A percentile compares a stretch with the other conserved stretches of the same genome.
Evolutionary conservation across 2,329 filamentous ascomycete genomes (phyloP).

Genomic region (Colletotrichum euphorbiae): DNA sequence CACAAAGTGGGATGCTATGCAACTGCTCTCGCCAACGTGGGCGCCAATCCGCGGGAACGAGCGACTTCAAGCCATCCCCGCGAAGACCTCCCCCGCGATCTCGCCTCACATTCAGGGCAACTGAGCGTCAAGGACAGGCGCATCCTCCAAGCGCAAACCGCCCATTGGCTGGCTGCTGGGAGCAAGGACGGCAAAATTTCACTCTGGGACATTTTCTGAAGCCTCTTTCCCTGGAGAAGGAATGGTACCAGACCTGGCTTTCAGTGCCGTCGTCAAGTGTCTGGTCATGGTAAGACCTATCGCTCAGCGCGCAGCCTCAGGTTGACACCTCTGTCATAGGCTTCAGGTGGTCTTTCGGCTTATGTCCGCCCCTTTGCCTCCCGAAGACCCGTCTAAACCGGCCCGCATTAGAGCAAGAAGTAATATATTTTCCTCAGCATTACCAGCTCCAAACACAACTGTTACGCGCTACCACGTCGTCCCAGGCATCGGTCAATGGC

Average conservation of each 20-base stretch:
- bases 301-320: conserved; percentile 15
- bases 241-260: not conserved
- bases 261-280: not conserved
- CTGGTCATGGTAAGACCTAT: conserved; percentile 22
- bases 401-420: not conserved
- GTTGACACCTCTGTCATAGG: conserved; percentile 10
- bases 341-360: not conserved
- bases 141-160: conserved; percentile 71
- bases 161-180: conserved; percentile 91
- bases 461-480: not conserved
- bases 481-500: not conserved
- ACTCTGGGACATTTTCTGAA: conserved; percentile 93
- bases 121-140: conserved; percentile 72
- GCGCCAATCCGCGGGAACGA: conserved; percentile 18
- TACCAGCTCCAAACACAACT: not conserved
- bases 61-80: conserved; percentile 9
- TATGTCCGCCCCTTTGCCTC: not conserved
- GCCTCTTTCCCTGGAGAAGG: not conserved
- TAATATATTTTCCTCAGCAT: not conserved
- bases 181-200: conserved; percentile 96
- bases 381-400: not conserved
- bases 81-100: conserved; percentile 22
- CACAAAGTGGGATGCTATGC: conserved; percentile 90
- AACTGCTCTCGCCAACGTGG: conserved; percentile 73
- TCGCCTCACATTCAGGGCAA: conserved; percentile 22